Evolutionary conservation across 176 grass and related monocot genomes (phyloP).

Genomic region (Rhynchospora tenuis): DNA sequence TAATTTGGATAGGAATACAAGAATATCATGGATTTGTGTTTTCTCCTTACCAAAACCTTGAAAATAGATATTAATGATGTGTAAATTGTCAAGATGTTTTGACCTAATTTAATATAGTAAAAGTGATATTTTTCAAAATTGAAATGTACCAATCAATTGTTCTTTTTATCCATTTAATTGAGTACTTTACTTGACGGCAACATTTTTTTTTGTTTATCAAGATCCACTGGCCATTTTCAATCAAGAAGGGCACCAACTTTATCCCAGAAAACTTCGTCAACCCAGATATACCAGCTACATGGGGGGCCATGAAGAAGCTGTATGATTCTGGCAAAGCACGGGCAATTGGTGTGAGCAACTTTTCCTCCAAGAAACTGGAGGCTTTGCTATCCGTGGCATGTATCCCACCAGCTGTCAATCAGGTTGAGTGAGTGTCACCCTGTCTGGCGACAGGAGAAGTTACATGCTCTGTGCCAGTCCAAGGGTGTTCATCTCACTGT

Average conservation of each 20-base stretch:
- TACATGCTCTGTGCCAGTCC: conserved; percentile 35
- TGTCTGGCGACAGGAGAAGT: conserved; percentile 39
- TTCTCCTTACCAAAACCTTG: background rate
- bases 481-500: conserved; percentile 44
- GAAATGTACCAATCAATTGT: background rate
- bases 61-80: background rate
- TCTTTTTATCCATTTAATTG: background rate
- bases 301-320: conserved; percentile 42
- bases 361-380: conserved; percentile 39
- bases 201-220: background rate
- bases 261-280: conserved; percentile 25
- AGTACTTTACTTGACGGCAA: background rate
- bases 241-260: conserved; percentile 31
- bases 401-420: conserved; percentile 37
- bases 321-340: conserved; percentile 55
- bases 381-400: conserved; percentile 41
- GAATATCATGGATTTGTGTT: background rate
- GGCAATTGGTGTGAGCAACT: conserved; percentile 50
- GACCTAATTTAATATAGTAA: background rate
- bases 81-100: background rate
- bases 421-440: conserved; percentile 64
- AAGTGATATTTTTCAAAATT: background rate
- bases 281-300: conserved; percentile 43
- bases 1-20: background rate
- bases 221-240: conserved; percentile 19